Evolutionary conservation across 1,284 basidiomycete genomes (phyloP).

Genomic region (Fistulinella staudtii): DNA sequence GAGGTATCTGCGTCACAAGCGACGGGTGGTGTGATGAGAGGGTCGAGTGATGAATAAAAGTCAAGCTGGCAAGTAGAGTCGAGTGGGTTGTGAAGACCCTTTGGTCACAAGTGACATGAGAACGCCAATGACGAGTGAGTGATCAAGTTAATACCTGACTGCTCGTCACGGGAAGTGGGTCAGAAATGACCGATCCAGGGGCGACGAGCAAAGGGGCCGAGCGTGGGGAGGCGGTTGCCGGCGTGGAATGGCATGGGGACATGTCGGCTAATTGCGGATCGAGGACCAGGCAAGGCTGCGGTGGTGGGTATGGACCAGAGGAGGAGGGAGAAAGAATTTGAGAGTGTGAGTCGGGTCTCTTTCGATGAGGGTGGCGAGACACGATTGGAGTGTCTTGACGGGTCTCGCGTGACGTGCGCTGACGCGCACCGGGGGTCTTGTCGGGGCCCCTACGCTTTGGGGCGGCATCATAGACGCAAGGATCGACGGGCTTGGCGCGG

Average conservation of each 20-base stretch:
- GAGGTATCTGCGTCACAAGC: constrained; percentile 27
- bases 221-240: background rate
- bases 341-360: constrained; percentile 11
- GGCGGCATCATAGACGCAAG: constrained; percentile 60
- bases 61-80: constrained; percentile 5
- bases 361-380: constrained; percentile 38
- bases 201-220: background rate
- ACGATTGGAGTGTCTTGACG: constrained; percentile 21
- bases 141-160: constrained; percentile 32
- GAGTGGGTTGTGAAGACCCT: constrained; percentile 15
- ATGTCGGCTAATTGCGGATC: constrained; percentile 26
- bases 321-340: constrained; percentile 1
- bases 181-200: constrained; percentile 5
- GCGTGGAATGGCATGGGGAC: constrained; percentile 6
- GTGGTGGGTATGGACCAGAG: background rate
- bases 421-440: constrained; percentile 67
- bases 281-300: constrained; percentile 15
- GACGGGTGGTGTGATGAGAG: background rate
- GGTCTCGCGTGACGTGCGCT: constrained; percentile 45
- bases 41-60: background rate
- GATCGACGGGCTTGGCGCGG: constrained; percentile 38
- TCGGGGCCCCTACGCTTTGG: constrained; percentile 77
- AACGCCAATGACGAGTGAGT: constrained; percentile 16
- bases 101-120: constrained; percentile 26
- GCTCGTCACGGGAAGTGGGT: constrained; percentile 12